Evolutionary conservation across 1,139 yeast species (phyloP).

Genomic region (Saccharomyces hybrid): DNA sequence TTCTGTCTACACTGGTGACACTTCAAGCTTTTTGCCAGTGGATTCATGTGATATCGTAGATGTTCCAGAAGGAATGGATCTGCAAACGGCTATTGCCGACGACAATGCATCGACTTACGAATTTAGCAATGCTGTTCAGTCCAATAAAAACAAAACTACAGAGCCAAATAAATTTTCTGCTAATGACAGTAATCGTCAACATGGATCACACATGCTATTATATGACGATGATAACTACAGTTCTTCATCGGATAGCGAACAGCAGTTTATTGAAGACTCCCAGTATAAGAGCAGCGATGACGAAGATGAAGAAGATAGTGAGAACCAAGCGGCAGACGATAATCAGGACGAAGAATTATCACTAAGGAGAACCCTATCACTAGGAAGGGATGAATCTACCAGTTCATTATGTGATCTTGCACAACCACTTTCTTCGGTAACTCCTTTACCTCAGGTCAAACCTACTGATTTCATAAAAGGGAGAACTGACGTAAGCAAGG

Average conservation of each 20-base stretch:
- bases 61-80: conserved; percentile 35
- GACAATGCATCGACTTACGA: conserved; percentile 15
- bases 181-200: background rate
- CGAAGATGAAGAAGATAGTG: conserved; percentile 9
- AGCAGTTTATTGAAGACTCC: conserved; percentile 32
- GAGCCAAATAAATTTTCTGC: background rate
- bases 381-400: conserved; percentile 23
- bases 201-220: conserved; percentile 1
- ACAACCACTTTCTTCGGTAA: background rate
- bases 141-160: background rate
- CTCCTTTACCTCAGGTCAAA: background rate
- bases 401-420: conserved; percentile 23
- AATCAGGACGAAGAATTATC: conserved; percentile 9
- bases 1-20: conserved; percentile 60
- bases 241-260: conserved; percentile 36
- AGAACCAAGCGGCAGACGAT: conserved; percentile 5
- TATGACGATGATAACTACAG: conserved; percentile 38
- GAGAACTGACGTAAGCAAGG: background rate
- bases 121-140: conserved; percentile 8
- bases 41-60: conserved; percentile 40
- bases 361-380: conserved; percentile 25
- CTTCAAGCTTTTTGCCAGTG: conserved; percentile 32
- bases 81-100: conserved; percentile 27
- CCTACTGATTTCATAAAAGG: background rate
- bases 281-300: conserved; percentile 17